Percentiles rank a stretch among this genome's conserved stretches.
phyloP scores from a whole-genome alignment of 768 basidiomycete genomes.

The Suillus plorans region DNA sequence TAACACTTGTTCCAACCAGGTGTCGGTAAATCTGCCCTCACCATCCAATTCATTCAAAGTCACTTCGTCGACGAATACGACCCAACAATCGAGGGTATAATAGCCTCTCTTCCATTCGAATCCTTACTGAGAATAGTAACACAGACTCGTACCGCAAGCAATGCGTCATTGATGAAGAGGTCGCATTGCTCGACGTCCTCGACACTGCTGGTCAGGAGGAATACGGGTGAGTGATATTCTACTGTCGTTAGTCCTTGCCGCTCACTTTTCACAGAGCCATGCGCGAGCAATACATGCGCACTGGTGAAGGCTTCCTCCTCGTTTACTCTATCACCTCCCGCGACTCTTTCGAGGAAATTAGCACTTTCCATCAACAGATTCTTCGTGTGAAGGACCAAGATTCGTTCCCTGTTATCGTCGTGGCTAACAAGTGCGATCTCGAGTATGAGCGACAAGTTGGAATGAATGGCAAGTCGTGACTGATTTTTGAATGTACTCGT shows the following conservation, averaged over 20 bases:
- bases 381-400: slow-evolving; percentile 96
- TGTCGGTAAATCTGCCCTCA: slow-evolving; percentile 84
- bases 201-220: slow-evolving; percentile 99
- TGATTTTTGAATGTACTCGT: background rate
- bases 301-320: slow-evolving; percentile 96
- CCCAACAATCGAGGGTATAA: slow-evolving; percentile 87
- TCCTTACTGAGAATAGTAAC: slow-evolving; percentile 2
- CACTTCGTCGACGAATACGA: slow-evolving; percentile 93
- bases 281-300: slow-evolving; percentile 99
- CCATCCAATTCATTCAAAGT: slow-evolving; percentile 97
- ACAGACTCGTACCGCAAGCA: slow-evolving; percentile 96
- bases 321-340: slow-evolving; percentile 99
- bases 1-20: slow-evolving; percentile 20
- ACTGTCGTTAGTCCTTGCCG: slow-evolving; percentile 9
- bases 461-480: slow-evolving; percentile 70
- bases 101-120: background rate
- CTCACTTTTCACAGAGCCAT: slow-evolving; percentile 64
- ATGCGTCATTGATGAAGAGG: slow-evolving; percentile 97
- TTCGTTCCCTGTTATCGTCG: slow-evolving; percentile 91
- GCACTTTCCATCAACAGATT: slow-evolving; percentile 94
- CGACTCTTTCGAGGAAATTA: slow-evolving; percentile 96
- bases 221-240: slow-evolving; percentile 72
- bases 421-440: slow-evolving; percentile 97
- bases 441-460: slow-evolving; percentile 97
- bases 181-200: slow-evolving; percentile 94